Evolutionary conservation across 1,284 basidiomycete species (phyloP).

Genomic region (Erythrobasidium hasegawianum): DNA sequence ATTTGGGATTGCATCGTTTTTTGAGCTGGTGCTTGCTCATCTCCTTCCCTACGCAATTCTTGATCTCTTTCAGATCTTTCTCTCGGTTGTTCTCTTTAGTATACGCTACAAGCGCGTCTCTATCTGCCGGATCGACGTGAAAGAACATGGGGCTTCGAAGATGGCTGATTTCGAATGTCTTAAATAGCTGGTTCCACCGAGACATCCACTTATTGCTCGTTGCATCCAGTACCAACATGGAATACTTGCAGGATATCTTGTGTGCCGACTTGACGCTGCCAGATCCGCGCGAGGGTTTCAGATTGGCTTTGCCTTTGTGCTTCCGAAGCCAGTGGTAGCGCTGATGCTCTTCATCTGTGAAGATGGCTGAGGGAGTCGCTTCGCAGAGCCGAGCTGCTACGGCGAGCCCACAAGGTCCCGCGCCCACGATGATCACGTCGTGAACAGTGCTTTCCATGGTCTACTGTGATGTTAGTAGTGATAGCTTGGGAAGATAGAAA

Average conservation of each 20-base stretch:
- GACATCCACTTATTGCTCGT: slow-evolving; percentile 38
- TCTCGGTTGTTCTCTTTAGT: slow-evolving; percentile 41
- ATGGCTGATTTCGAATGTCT: slow-evolving; percentile 41
- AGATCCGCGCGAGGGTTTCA: slow-evolving; percentile 13
- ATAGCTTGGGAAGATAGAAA: no score
- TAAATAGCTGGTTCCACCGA: slow-evolving; percentile 42
- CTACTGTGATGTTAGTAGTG: neutral
- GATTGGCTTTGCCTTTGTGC: slow-evolving; percentile 1
- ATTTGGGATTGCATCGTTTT: slow-evolving; percentile 36
- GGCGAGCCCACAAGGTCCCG: slow-evolving; percentile 45
- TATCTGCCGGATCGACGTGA: slow-evolving; percentile 48
- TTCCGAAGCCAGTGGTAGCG: slow-evolving; percentile 42
- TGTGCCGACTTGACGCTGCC: slow-evolving; percentile 20
- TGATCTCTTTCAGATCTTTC: slow-evolving; percentile 47
- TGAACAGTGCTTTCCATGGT: slow-evolving; percentile 7
- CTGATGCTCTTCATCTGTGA: slow-evolving; percentile 47
- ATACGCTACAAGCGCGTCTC: slow-evolving; percentile 47
- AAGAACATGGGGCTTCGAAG: slow-evolving; percentile 51
- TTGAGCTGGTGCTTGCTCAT: slow-evolving; percentile 49
- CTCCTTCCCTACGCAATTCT: slow-evolving; percentile 49
- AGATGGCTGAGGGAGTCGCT: slow-evolving; percentile 42
- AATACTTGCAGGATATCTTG: neutral
- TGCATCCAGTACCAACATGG: slow-evolving; percentile 39
- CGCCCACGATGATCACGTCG: slow-evolving; percentile 41
- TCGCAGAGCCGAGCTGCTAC: slow-evolving; percentile 43